Evolutionary conservation across 2,329 filamentous ascomycete species (phyloP), one percentile per base, ranked within the genome.

Genomic region (Aspergillus pseudonomiae): DNA sequence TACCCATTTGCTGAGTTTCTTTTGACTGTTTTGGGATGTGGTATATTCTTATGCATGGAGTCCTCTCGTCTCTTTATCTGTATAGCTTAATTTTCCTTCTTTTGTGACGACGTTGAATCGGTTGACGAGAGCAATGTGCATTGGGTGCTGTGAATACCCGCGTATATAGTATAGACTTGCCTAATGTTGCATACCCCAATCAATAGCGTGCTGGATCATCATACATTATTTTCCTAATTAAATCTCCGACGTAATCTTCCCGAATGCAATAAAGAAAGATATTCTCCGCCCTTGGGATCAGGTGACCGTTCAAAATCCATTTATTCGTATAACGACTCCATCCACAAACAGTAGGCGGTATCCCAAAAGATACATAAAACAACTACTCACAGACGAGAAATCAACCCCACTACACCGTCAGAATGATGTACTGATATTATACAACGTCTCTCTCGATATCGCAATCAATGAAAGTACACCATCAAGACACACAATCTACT

Each of bases 1-100:
- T 70, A 65, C 64, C 63, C 60, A 55, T 59, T 60, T 59, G n/a
- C 28, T 59, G 43, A 32, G 61, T n/a, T 59, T 26, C 50, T 45
- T 57, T 55, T 46, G 52, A 59, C 46, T 57, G 45, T 56, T 60
- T 14, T 62, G 59, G 58, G 30, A 63, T 59, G 39, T 59, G 56
- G 19, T 21, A 55, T 55, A 26, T 59, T 30, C 28, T 28, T 45
- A 16, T 46, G 48, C 57, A 64, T 41, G 61, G 59, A 56, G 52
- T 61, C 57, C 52, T 43, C 59, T 41, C 45, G 60, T 60, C 60
- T 62, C 63, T 59, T 57, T 55, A 48, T 12, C 21, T 28, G 39
- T 54, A 16, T 63, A 19, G n/a, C 52, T 26, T 36, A 62, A 48
- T 45, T 58, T 36, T 24, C 16, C 32, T 30, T 26, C 24, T 59